Base-by-base conservation (phyloP, 108 stramenopile species). In the Nitzschia inconspicua region DNA sequence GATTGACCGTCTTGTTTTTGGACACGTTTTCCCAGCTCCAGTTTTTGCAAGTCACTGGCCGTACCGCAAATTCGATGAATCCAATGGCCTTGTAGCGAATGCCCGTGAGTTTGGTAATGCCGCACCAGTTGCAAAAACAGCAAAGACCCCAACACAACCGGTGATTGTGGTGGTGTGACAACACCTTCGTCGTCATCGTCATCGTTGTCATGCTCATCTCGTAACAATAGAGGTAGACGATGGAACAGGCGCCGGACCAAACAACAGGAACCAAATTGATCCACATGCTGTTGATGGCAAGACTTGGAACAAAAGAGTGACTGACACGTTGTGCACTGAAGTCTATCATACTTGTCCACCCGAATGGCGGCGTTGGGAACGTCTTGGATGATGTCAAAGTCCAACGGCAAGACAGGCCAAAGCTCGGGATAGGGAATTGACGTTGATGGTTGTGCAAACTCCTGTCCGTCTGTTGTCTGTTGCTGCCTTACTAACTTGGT, bases 321-420 rank as follows among this genome's bases (percentile, higher is more conserved):
- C 3, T 46, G 8, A 31, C 78, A 79, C 9, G 20, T 3, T 16
- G 16, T 29, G 44, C 77, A 78, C 14, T 44, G 35, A 1, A 63
- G 37, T 52, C 70, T 24, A 23, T 57, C 63, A 44, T 31, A 65
- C 8, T 24, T 4, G 50, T 70, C 76, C 30, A 63, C 51, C 23
- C 37, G 23, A 16, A 57, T 36, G n/a, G 31, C 32, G 40, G 18
- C 37, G n/a, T 19, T 30, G 2, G 2, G 2, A 20, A 22, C 46
- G n/a, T 19, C 57, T 13, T 59, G 36, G 35, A 34, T 16, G 16
- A 27, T 18, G 16, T 36, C 20, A 34, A 69, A 47, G 13, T 75
- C 66, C 8, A 61, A 19, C 5, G 31, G n/a, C 29, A 42, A 48
- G 9, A 82, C 52, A 2, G 81, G 73, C 81, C 81, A 82, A 22